A percentile compares a stretch with the other conserved stretches of the same genome.
Conservation (phyloP, 495 filamentous ascomycete genomes). For the Talaromyces borbonicus region DNA sequence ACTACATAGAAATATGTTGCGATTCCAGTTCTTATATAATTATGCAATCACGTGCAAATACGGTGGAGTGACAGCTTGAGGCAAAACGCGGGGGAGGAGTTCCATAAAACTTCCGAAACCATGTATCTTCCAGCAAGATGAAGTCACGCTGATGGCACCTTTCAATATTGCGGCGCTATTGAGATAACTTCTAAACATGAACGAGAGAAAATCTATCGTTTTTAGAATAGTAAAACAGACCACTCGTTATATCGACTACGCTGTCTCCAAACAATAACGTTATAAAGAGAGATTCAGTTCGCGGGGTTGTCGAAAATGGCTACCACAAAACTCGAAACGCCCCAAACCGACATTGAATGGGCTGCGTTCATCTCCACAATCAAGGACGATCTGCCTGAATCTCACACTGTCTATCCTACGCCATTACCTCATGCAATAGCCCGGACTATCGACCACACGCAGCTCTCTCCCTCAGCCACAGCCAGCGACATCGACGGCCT, state of each 20-base stretch:
- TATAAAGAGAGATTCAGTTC: background rate
- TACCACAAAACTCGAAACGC: conserved; percentile 12
- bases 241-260: background rate
- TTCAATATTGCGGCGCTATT: background rate
- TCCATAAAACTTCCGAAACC: background rate
- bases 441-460: conserved; percentile 57
- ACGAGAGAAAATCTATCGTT: background rate
- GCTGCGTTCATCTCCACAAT: conserved; percentile 19
- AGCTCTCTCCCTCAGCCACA: conserved; percentile 46
- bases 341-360: conserved; percentile 28
- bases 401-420: conserved; percentile 16
- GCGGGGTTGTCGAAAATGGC: too few species aligned
- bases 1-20: too few species aligned
- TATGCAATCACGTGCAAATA: too few species aligned
- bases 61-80: background rate
- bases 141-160: background rate
- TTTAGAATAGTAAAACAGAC: background rate
- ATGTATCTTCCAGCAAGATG: background rate
- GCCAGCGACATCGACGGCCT: conserved; percentile 46
- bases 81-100: background rate
- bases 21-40: too few species aligned
- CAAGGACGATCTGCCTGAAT: conserved; percentile 17
- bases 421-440: conserved; percentile 17
- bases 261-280: background rate
- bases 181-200: background rate